These are phyloP conservation scores for Hirschfeldia incana DNA, from an alignment of 345 rosid genomes.

Conservation along the genomic window DNA sequence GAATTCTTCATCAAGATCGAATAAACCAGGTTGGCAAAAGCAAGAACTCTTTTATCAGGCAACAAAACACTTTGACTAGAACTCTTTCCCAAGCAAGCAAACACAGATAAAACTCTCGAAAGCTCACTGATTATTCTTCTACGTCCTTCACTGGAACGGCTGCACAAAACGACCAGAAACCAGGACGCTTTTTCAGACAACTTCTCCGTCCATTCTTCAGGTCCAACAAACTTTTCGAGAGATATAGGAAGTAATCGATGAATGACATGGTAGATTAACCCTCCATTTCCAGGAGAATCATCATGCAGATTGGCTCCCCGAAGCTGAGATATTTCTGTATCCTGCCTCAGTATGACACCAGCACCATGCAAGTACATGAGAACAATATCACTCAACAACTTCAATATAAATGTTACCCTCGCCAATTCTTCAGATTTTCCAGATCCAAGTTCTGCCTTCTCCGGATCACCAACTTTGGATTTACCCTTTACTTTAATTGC, in stretches of 20 bases:
- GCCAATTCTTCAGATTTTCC: constrained; percentile 64
- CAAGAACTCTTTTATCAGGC: constrained; percentile 78
- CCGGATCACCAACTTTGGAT: constrained; percentile 71
- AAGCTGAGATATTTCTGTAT: constrained; percentile 69
- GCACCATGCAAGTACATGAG: constrained; percentile 87
- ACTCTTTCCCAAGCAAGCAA: constrained; percentile 64
- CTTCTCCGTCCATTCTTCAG: constrained; percentile 88
- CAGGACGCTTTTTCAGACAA: constrained; percentile 89
- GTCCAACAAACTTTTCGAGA: constrained; percentile 67
- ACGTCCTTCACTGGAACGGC: constrained; percentile 92
- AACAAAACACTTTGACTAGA: constrained; percentile 54
- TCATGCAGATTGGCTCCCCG: constrained; percentile 65
- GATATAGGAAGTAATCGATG: constrained; percentile 78
- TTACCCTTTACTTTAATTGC: constrained; percentile 81
- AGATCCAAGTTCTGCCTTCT: constrained; percentile 52
- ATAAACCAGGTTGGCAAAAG: constrained; percentile 72
- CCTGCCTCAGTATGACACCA: constrained; percentile 80
- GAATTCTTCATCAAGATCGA: constrained; percentile 87
- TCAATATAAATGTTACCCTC: constrained; percentile 84
- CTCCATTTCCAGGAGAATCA: constrained; percentile 54
- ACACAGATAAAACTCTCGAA: constrained; percentile 70
- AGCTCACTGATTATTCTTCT: constrained; percentile 83
- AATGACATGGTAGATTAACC: constrained; percentile 78
- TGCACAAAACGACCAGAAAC: constrained; percentile 86
- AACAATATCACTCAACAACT: constrained; percentile 85